Evolutionary conservation across 139 green algal genomes (phyloP), one percentile per base, ranked within the genome.

Genomic region (Chlorella sp.): DNA sequence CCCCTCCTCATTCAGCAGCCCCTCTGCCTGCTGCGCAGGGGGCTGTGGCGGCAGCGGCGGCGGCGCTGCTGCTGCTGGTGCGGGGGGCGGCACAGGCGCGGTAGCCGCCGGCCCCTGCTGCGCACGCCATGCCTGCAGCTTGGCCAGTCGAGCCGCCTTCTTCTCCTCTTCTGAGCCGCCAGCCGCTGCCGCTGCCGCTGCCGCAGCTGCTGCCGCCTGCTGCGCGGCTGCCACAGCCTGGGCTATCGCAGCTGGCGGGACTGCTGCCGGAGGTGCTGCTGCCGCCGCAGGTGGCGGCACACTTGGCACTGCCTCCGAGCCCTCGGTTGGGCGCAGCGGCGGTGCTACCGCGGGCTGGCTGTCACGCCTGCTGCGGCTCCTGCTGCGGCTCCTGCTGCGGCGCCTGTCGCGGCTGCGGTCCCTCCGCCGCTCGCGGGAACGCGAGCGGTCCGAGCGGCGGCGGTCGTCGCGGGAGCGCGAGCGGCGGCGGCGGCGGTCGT

Each of bases 111-210:
- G 60, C 30, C 70, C 36, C 86, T 91, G 86, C 76, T 89, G 86
- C 85, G 87, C 79, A 62, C 85, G 85, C 89, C 89, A 92, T 1
- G 89, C 89, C 55, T 83, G 70, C 62, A 92, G 82, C 82, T 90
- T 92, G 56, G 85, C 87, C 30, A 89, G 68, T 9, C 87, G 80
- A 21, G 75, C 63, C 16, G 81, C 72, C 65, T 90, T 89, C 44
- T 90, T 90, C 5, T 89, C 87, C 15, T 84, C 84, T 9, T 80
- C 84, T 17, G 75, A 18, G n/a, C n/a, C n/a, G n/a, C n/a, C n/a
- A n/a, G n/a, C n/a, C n/a, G n/a, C n/a, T n/a, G n/a, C n/a, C n/a
- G n/a, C n/a, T n/a, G n/a, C n/a, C n/a, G n/a, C n/a, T n/a, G n/a
- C n/a, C n/a, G n/a, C n/a, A n/a, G n/a, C n/a, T 0, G 81, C 78